Percentiles rank a stretch among this genome's conserved stretches.
phyloP scores from a whole-genome alignment of 2,329 filamentous ascomycete genomes.

The Stachybotrys chartarum region DNA sequence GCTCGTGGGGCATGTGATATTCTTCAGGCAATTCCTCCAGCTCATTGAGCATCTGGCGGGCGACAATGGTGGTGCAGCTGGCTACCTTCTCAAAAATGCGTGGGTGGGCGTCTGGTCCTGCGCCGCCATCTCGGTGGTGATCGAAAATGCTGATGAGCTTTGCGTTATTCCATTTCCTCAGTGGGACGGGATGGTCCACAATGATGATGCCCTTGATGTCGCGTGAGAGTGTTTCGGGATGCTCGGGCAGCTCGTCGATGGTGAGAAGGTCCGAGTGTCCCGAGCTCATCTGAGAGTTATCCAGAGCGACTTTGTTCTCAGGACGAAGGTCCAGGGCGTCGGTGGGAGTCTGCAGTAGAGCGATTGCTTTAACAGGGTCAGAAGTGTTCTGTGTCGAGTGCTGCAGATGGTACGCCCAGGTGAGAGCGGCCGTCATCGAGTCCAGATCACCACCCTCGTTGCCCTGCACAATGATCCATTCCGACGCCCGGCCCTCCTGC shows the following conservation, averaged over 20 bases:
- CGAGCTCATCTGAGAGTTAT: conserved; percentile 35
- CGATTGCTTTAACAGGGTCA: conserved; percentile 35
- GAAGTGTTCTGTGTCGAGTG: conserved; percentile 34
- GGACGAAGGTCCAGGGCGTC: conserved; percentile 38
- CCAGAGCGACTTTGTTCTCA: conserved; percentile 36
- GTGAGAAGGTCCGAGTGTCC: conserved; percentile 38
- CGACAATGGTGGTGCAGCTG: conserved; percentile 37
- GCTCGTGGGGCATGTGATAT: conserved; percentile 39
- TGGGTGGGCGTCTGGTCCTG: conserved; percentile 30
- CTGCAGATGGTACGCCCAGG: conserved; percentile 39
- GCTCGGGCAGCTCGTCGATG: conserved; percentile 38
- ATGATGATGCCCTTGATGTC: conserved; percentile 37
- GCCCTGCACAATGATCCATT: conserved; percentile 38
- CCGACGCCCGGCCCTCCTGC: conserved; percentile 30
- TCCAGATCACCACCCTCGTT: conserved; percentile 16
- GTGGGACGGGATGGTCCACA: conserved; percentile 33
- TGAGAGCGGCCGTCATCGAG: conserved; percentile 26
- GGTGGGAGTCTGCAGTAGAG: conserved; percentile 35
- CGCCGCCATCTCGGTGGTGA: conserved; percentile 35
- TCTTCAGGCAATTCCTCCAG: conserved; percentile 32
- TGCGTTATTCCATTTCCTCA: conserved; percentile 34
- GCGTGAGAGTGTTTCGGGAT: conserved; percentile 32
- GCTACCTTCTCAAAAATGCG: conserved; percentile 35
- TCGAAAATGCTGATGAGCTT: conserved; percentile 38
- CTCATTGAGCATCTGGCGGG: conserved; percentile 37